Evolutionary conservation across 495 filamentous ascomycete genomes (phyloP), one percentile per base, ranked within the genome.

Genomic region (Pyrenopolyporus hunteri): DNA sequence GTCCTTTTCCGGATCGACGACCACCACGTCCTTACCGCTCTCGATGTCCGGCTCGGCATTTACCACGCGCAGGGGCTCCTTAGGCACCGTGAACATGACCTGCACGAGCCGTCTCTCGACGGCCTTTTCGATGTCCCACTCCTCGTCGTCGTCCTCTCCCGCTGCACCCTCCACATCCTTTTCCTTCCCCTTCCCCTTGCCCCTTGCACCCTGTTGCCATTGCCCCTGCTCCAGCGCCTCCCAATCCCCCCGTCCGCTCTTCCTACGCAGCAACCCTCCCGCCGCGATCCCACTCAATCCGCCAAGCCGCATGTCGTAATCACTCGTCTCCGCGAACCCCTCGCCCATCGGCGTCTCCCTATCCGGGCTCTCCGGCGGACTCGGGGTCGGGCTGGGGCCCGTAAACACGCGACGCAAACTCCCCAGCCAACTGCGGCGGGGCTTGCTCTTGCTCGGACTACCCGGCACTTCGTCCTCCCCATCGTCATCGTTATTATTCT

Each of bases 41-140:
- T 70, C 76, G 58, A 70, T 78, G 76, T 73, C 78, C 52, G 74
- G 75, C 71, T 76, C 78, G 57, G 78, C 84, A 76, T 98, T 98
- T 6, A 97, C 92, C 9, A 98, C 91, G 44, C 93, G 79, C 63
- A 98, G 70, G 70, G 82, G 84, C 76, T 92, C 88, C 71, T 85
- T 89, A 42, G 93, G 93, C 53, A 96, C 90, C 1, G 92, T 96
- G 72, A 95, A 98, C 78, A 95, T 95, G 59, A 95, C 84, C 75
- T 98, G 93, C 57, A 98, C 93, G 11, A 90, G 82, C 36, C 92
- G 73, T 45, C 82, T 84, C 73, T 93, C 87, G 1, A 89, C 88
- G 4, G 90, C 91, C 37, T 83, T 83, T 71, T 97, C 93, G 28
- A 97, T 83, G 68, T 97, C 93, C 92, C 93, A 96, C 44, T 96